Base-by-base conservation (phyloP, 768 basidiomycete genomes). In the Boletus patriciae region DNA sequence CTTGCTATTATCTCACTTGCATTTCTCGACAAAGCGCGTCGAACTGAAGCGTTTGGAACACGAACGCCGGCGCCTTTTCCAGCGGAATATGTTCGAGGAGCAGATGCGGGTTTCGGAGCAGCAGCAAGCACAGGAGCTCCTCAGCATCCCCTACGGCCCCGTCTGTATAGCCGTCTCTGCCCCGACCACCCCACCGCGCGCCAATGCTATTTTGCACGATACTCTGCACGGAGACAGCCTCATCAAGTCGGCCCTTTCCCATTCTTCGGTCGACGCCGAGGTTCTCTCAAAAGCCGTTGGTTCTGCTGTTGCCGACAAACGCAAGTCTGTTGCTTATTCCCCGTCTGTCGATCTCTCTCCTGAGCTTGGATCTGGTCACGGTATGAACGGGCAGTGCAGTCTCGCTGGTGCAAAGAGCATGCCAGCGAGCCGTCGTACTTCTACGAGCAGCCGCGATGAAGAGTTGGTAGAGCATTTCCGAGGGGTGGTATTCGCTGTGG, bases 81-180 rank as follows among this genome's bases (percentile, higher is more conserved):
- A 96, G 71, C 87, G 94, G 69, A 89, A 86, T 74, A 75, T 92
- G 66, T 98, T 98, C 73, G 95, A 98, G 74, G 92, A 96, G 66
- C 94, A 97, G 76, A 97, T 97, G 95, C 88, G 89, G 53, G 86
- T 81, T 52, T 82, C 98, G 61, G 94, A 98, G 76, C 87, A 89
- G 61, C 87, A 93, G 72, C 95, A 98, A 74, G 86, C 85, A 13
- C 87, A 90, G 62, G 91, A 94, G 70, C 80, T 94, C 38, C 84
- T 94, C 66, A 82, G 73, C 62, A 80, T 92, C 64, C 88, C 89
- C 36, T 83, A 82, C 68, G 87, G 88, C 58, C 60, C 80, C n/a
- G 75, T 76, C 58, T 78, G 78, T 65, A 72, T 94, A 46, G 92
- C 94, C 16, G 88, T 90, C 52, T 94, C 92, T 3, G 91, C 93